Percentiles rank a stretch among this genome's conserved stretches.
Conservation (phyloP, 2,329 filamentous ascomycete genomes). For the Arthrobotrys sphaeroides region DNA sequence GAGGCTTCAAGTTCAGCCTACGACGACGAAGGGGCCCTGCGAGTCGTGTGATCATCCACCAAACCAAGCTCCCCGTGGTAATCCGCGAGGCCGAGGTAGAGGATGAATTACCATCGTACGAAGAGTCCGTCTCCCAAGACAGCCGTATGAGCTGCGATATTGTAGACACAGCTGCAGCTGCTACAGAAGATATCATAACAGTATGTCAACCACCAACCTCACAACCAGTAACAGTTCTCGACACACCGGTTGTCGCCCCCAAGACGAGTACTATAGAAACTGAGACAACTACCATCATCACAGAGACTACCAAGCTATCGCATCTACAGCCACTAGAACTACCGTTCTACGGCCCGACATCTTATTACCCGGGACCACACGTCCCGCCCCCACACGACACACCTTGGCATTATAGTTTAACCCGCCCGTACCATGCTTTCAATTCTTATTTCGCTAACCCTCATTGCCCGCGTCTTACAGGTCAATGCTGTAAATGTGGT, state of each 20-base stretch:
- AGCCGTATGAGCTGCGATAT: background rate
- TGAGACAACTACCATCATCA: constrained; percentile 5
- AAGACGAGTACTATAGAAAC: constrained; percentile 6
- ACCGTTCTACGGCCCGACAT: constrained; percentile 1
- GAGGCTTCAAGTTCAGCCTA: constrained; percentile 6
- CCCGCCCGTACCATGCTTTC: background rate
- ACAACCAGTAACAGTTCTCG: background rate
- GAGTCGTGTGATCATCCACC: constrained; percentile 26
- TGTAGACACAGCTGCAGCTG: background rate
- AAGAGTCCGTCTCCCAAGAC: constrained; percentile 14
- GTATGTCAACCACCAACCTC: constrained; percentile 8
- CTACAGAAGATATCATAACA: constrained; percentile 15
- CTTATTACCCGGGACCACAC: background rate
- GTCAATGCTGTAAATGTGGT: constrained; percentile 46
- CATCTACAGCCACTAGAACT: background rate
- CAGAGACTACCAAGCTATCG: constrained; percentile 5
- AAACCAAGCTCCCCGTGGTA: constrained; percentile 20
- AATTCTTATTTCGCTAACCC: constrained; percentile 16
- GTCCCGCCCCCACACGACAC: constrained; percentile 1
- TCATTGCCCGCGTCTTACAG: constrained; percentile 41
- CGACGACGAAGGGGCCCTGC: constrained; percentile 7
- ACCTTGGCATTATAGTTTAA: background rate
- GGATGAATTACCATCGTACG: constrained; percentile 4
- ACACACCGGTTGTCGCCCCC: background rate
- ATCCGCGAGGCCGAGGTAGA: constrained; percentile 17